Base-by-base conservation (phyloP, 2,329 filamentous ascomycete species). In the Aspergillus tamarii region DNA sequence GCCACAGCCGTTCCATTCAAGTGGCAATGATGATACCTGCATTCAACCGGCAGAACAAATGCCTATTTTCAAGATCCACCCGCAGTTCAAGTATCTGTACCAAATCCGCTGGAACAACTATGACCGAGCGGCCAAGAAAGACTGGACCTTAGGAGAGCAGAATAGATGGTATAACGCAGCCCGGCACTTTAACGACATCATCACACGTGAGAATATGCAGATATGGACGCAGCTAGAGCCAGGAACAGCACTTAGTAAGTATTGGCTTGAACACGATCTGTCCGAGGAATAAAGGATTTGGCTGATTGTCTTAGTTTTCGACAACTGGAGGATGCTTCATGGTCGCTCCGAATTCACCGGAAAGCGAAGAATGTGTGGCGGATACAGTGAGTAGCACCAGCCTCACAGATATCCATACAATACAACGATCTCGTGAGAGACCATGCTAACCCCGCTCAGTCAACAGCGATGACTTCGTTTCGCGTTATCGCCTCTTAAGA, bases 251-350 rank as follows among this genome's bases (percentile, higher is more conserved):
- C 73, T 97, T 62, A 88, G 91, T 94, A 81, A 78, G 88, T 83
- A 3, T 36, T 57, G 46, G 8, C 36, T 39, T 30, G 53, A n/a
- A 7, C 7, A 11, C 30, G 43, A 21, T 41, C n/a, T 23, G 11
- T 58, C 23, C 8, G 16, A 45, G 34, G 21, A 28, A 21, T 10
- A 6, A n/a, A 52, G 26, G 28, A 23, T 23, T 66, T 66, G 32
- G 55, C 68, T 62, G 52, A 65, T 39, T 2, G 54, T 48, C 55
- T 12, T 70, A 91, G 91, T 98, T 54, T 97, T 99, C 77, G 92
- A 99, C 75, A 98, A 99, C 74, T 97, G 94, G 93, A 87, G 95
- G 64, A 91, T 97, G 39, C 81, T 98, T 70, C 95, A 99, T 77
- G 95, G 94, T 1, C 84, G 95, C 70, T 89, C 89, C 58, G 87